Percentiles rank a stretch among this genome's conserved stretches.
phyloP scores from a whole-genome alignment of 495 filamentous ascomycete genomes.

The Durotheca rogersii region DNA sequence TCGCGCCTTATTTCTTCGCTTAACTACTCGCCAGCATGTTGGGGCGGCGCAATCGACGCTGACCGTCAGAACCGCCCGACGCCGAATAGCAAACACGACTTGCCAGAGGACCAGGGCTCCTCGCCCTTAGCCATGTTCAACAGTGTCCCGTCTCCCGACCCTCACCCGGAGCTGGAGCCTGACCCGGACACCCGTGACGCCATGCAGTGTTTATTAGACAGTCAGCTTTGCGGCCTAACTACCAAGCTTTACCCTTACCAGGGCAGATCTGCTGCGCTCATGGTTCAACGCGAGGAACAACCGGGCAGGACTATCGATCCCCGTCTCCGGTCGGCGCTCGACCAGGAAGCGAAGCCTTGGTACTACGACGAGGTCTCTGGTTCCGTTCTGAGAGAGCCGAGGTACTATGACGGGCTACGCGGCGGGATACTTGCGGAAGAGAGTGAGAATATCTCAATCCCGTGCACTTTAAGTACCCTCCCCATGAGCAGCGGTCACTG shows the following conservation, averaged over 20 bases:
- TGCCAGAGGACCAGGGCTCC: constrained; percentile 43
- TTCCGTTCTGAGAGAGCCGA: constrained; percentile 59
- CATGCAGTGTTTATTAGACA: constrained; percentile 62
- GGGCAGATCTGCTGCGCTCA: constrained; percentile 74
- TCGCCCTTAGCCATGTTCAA: constrained; percentile 88
- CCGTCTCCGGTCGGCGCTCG: constrained; percentile 56
- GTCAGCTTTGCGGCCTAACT: constrained; percentile 59
- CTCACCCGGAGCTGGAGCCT: constrained; percentile 50
- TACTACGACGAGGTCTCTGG: constrained; percentile 72
- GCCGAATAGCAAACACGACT: not conserved
- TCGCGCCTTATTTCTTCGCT: constrained; percentile 54
- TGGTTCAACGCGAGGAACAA: constrained; percentile 79
- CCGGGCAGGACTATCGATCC: constrained; percentile 70
- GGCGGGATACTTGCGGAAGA: constrained; percentile 78
- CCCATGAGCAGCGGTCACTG: constrained; percentile 6
- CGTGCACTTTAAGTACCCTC: constrained; percentile 17
- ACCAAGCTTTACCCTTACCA: constrained; percentile 77
- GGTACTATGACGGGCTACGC: constrained; percentile 69
- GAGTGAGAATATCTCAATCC: constrained; percentile 38
- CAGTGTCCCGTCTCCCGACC: constrained; percentile 70
- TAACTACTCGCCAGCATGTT: constrained; percentile 57
- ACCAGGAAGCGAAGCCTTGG: constrained; percentile 63
- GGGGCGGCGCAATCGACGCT: constrained; percentile 48
- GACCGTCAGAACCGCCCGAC: not conserved
- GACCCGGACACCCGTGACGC: constrained; percentile 60